phyloP scores from a whole-genome alignment of 2,329 filamentous ascomycete genomes.

The Phialocephala sp. region DNA sequence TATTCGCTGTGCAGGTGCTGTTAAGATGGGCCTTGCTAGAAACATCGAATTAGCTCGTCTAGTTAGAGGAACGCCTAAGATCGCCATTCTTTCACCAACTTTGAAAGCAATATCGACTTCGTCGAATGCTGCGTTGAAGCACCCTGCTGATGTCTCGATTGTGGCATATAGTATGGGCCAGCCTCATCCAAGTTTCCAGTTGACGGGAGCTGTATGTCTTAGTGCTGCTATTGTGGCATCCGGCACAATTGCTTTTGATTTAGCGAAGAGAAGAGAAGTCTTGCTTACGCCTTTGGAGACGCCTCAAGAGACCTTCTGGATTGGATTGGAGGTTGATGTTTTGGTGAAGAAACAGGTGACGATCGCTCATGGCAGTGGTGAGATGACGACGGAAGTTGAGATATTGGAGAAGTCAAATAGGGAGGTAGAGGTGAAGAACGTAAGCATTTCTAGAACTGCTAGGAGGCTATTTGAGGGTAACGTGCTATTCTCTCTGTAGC shows the following conservation, averaged over 20 bases:
- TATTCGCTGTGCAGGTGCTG: slow-evolving; percentile 59
- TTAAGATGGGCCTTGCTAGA: slow-evolving; percentile 61
- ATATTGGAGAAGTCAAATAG: slow-evolving; percentile 17
- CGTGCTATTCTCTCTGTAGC: slow-evolving; percentile 16
- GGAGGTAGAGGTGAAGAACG: slow-evolving; percentile 15
- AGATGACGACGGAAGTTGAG: slow-evolving; percentile 39
- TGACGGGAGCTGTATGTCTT: slow-evolving; percentile 56
- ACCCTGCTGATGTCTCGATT: slow-evolving; percentile 48
- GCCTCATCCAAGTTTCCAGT: slow-evolving; percentile 57
- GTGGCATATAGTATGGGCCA: slow-evolving; percentile 56
- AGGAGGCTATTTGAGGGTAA: slow-evolving; percentile 23
- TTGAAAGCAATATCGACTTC: neutral
- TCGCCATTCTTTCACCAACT: slow-evolving; percentile 55
- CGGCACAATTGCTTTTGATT: slow-evolving; percentile 46
- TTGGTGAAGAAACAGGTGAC: slow-evolving; percentile 10
- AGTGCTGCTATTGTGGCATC: slow-evolving; percentile 50
- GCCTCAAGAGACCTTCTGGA: neutral
- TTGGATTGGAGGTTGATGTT: neutral
- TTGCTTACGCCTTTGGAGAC: neutral
- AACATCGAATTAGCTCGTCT: slow-evolving; percentile 44
- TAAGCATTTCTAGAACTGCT: slow-evolving; percentile 20
- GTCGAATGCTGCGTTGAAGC: neutral
- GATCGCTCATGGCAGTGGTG: slow-evolving; percentile 43
- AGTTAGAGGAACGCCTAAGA: slow-evolving; percentile 55
- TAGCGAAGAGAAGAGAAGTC: neutral